These are phyloP conservation scores for Boletus coccyginus DNA, from an alignment of 768 basidiomycete genomes.

Conservation along the genomic window DNA sequence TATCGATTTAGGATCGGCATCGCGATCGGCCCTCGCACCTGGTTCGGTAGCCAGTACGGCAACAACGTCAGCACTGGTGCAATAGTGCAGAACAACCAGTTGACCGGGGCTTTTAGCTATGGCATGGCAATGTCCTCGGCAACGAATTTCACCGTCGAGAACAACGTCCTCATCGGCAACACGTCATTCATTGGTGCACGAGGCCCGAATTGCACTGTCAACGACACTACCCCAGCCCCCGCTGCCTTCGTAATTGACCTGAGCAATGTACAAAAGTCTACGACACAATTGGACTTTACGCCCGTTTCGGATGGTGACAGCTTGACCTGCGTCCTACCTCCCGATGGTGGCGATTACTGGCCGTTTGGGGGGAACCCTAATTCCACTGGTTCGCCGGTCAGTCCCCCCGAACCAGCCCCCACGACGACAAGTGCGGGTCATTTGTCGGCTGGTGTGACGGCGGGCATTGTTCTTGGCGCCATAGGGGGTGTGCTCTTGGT, in stretches of 20 bases:
- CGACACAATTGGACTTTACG: constrained; percentile 53
- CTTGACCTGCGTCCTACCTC: constrained; percentile 67
- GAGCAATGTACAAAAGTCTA: constrained; percentile 38
- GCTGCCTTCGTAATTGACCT: constrained; percentile 58
- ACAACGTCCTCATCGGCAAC: constrained; percentile 62
- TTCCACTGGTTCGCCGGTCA: constrained; percentile 21
- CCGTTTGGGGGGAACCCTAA: constrained; percentile 57
- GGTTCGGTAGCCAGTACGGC: constrained; percentile 62
- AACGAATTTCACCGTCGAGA: constrained; percentile 61
- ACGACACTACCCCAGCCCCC: constrained; percentile 49
- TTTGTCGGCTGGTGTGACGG: constrained; percentile 29
- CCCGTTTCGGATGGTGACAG: constrained; percentile 51
- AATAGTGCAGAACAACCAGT: constrained; percentile 51
- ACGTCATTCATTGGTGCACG: constrained; percentile 71
- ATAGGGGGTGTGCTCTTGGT: constrained; percentile 44
- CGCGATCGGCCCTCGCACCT: constrained; percentile 72
- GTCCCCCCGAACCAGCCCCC: constrained; percentile 12
- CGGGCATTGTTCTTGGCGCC: constrained; percentile 52
- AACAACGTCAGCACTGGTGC: constrained; percentile 56
- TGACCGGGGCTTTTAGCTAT: constrained; percentile 71
- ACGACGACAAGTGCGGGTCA: constrained; percentile 16
- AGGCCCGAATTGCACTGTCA: constrained; percentile 60
- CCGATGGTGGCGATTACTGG: constrained; percentile 68
- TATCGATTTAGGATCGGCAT: constrained; percentile 65
- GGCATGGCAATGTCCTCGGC: constrained; percentile 67